Percentiles rank a stretch among this genome's conserved stretches.
Evolutionary conservation across 768 basidiomycete species (phyloP).

Genomic region (Tylopilus cervinicoccineus): DNA sequence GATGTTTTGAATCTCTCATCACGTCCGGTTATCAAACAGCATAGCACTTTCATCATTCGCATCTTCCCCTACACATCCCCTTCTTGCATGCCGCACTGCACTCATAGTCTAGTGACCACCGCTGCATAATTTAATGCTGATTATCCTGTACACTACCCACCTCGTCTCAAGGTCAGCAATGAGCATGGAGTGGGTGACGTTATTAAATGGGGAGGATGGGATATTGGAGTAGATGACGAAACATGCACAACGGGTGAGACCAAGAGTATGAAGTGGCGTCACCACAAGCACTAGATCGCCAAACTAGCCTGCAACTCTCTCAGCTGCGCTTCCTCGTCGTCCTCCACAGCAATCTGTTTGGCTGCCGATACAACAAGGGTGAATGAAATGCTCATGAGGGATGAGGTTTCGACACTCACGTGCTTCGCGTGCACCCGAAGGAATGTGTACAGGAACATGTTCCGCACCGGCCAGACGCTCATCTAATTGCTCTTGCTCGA

Average conservation of each 20-base stretch:
- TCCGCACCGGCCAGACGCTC: constrained; percentile 83
- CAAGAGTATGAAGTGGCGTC: constrained; percentile 9
- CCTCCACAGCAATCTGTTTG: constrained; percentile 55
- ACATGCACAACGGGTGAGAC: constrained; percentile 11
- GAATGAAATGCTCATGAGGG: neutral
- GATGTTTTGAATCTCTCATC: constrained; percentile 4
- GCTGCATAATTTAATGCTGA: constrained; percentile 37
- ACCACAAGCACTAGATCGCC: constrained; percentile 57
- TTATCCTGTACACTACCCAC: constrained; percentile 34
- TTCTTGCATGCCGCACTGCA: constrained; percentile 25
- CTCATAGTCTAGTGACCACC: constrained; percentile 28
- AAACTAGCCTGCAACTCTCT: constrained; percentile 83
- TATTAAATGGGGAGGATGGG: constrained; percentile 30
- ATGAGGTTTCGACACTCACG: constrained; percentile 37
- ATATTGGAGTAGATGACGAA: constrained; percentile 32
- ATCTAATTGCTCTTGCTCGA: constrained; percentile 88
- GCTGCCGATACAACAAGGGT: constrained; percentile 11
- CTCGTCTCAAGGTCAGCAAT: constrained; percentile 22
- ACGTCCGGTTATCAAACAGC: constrained; percentile 11
- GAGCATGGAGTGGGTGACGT: constrained; percentile 18
- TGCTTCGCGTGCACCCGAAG: constrained; percentile 52
- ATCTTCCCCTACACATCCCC: constrained; percentile 21
- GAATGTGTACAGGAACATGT: constrained; percentile 82
- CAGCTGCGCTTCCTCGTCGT: constrained; percentile 90
- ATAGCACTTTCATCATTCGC: constrained; percentile 23